These are phyloP conservation scores for Blastocystis sp. DNA, from an alignment of 352 stramenopile genomes.

Conservation along the genomic window DNA sequence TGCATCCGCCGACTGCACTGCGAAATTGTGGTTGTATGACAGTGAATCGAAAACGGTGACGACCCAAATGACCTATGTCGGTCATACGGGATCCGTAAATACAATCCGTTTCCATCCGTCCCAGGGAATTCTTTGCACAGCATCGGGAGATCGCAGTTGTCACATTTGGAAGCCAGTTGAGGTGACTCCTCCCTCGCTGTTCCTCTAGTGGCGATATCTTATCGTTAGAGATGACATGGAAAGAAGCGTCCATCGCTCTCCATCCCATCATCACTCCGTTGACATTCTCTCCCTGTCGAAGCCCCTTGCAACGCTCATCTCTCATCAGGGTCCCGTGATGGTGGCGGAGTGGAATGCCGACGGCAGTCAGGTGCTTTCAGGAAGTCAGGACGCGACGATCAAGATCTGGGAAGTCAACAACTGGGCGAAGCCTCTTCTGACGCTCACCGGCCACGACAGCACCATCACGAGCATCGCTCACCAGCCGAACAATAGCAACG, in stretches of 20 bases:
- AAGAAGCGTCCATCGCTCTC: background rate
- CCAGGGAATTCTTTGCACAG: background rate
- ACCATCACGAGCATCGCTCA: slow-evolving; percentile 40
- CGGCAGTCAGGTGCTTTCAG: background rate
- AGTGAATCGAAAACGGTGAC: background rate
- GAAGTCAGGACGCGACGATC: slow-evolving; percentile 37
- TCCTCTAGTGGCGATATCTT: background rate
- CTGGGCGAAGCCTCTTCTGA: slow-evolving; percentile 18
- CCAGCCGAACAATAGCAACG: background rate
- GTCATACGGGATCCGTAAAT: slow-evolving; percentile 32
- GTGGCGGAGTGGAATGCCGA: background rate
- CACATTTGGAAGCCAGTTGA: slow-evolving; percentile 41
- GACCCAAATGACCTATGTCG: background rate
- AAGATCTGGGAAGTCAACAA: slow-evolving; percentile 41
- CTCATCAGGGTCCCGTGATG: slow-evolving; percentile 30
- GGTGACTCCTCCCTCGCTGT: background rate
- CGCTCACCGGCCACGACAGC: slow-evolving; percentile 33
- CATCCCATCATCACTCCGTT: background rate
- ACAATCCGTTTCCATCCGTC: slow-evolving; percentile 12
- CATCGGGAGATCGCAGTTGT: slow-evolving; percentile 32
- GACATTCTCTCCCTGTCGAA: background rate
- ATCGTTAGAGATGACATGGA: slow-evolving; percentile 1
- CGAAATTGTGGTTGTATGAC: slow-evolving; percentile 7
- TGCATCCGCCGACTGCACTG: slow-evolving; percentile 3
- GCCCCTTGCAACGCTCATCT: slow-evolving; percentile 17